phyloP scores from a whole-genome alignment of 352 stramenopile genomes.

The Saprolegnia parasitica region DNA sequence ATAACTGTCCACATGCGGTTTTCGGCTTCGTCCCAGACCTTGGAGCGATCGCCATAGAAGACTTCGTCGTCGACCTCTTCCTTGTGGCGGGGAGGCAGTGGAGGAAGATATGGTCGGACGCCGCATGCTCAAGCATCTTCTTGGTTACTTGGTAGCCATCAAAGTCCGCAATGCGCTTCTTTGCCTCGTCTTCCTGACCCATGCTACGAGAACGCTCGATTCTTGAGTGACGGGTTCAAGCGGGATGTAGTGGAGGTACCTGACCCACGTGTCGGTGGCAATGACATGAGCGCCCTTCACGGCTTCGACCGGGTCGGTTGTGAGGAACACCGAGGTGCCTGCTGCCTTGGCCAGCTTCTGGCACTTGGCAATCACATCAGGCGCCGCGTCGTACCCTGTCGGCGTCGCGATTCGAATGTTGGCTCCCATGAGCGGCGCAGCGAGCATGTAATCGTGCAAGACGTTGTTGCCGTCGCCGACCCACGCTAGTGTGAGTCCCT shows the following conservation, averaged over 20 bases:
- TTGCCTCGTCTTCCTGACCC: slow-evolving; percentile 92
- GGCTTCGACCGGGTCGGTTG: slow-evolving; percentile 89
- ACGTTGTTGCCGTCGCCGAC: slow-evolving; percentile 99
- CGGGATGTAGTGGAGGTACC: slow-evolving; percentile 28
- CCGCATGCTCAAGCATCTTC: slow-evolving; percentile 88
- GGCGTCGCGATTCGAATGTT: slow-evolving; percentile 96
- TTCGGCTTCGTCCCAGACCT: slow-evolving; percentile 97
- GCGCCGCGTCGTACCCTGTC: slow-evolving; percentile 88
- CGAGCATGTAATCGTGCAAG: slow-evolving; percentile 96
- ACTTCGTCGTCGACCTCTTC: slow-evolving; percentile 97
- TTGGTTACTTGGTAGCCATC: slow-evolving; percentile 93
- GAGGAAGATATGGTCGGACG: slow-evolving; percentile 92
- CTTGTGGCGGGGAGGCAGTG: slow-evolving; percentile 96
- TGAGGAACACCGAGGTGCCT: slow-evolving; percentile 73
- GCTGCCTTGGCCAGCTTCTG: slow-evolving; percentile 71
- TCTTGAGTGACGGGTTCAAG: not conserved
- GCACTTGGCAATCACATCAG: slow-evolving; percentile 86
- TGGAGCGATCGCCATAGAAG: slow-evolving; percentile 93
- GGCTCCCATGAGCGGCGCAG: slow-evolving; percentile 76
- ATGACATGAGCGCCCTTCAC: slow-evolving; percentile 93
- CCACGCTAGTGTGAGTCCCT: slow-evolving; percentile 94
- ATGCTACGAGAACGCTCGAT: slow-evolving; percentile 46
- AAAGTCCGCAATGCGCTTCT: slow-evolving; percentile 92
- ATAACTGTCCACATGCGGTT: slow-evolving; percentile 99
- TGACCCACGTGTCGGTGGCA: slow-evolving; percentile 97